Conservation (phyloP, 202 grass and related monocot species). For the Cymbopogon flexuosus region DNA sequence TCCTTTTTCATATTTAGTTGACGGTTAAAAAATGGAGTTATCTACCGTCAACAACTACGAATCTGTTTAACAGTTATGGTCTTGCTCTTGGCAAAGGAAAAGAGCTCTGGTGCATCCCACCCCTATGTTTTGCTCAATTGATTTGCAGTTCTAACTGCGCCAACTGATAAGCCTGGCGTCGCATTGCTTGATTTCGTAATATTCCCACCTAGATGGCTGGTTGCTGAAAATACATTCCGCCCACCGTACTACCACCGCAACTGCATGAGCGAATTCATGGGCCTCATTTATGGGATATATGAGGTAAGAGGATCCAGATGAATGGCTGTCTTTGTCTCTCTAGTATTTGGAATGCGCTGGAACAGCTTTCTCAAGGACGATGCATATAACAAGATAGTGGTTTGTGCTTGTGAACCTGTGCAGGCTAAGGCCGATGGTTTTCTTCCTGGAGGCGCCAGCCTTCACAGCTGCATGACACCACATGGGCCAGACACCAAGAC, state of each 20-base stretch:
- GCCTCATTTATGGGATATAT: constrained; percentile 66
- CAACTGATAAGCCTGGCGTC: constrained; percentile 81
- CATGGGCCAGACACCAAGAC: constrained; percentile 93
- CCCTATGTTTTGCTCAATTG: not conserved
- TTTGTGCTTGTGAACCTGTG: not conserved
- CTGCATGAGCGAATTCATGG: constrained; percentile 98
- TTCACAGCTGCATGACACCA: constrained; percentile 91
- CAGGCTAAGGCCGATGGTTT: constrained; percentile 97
- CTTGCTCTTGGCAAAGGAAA: too few species aligned
- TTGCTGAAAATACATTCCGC: constrained; percentile 84
- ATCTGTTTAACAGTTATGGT: too few species aligned
- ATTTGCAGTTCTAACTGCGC: constrained; percentile 74
- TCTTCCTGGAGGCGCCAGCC: constrained; percentile 81
- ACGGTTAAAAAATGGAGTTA: too few species aligned
- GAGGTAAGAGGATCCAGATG: constrained; percentile 45
- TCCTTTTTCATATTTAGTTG: too few species aligned
- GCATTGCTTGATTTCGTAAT: constrained; percentile 91
- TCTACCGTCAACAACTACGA: too few species aligned
- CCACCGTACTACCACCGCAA: constrained; percentile 93
- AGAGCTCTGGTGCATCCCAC: constrained; percentile 13
- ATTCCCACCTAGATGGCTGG: constrained; percentile 86
- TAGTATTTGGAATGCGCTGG: not conserved
- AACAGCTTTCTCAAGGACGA: not conserved
- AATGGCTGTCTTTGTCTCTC: not conserved
- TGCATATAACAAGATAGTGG: not conserved